Evolutionary conservation across 306 rosid genomes (phyloP), one percentile per base, ranked within the genome.

Genomic region (Canavalia ensiformis): DNA sequence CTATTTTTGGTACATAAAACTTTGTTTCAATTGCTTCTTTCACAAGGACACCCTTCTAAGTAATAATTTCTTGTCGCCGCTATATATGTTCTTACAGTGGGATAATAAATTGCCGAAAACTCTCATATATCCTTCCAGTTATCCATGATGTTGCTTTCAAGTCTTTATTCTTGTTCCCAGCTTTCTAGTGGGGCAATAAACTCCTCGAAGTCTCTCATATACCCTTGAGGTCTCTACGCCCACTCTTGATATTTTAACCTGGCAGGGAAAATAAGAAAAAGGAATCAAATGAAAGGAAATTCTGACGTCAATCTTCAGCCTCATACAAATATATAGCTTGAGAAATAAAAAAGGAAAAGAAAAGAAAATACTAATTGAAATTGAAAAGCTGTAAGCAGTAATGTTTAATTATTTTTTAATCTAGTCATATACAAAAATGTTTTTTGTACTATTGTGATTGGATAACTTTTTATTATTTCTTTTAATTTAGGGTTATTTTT

Each of bases 211-310:
- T 82, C 96, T 87, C 50, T 89, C 73, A 80, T 78, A 35, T 11
- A 84, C 91, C 77, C 88, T 89, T 4, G 91, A 41, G 5, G 86
- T 91, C 63, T 93, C 97, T 1, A 91, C 90, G 2, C 96, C 96
- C 59, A 88, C 88, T 51, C 96, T 87, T 6, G 89, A 84, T 74
- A 89, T 82, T 74, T 84, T 92, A n/a, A 77, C 95, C 97, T 92
- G 64, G 3, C 3, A 37, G 41, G 41, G 41, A 65, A 30, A 46
- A 1, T 12, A 31, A 0, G 5, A 30, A 60, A 45, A 42, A 3
- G 44, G 1, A n/a, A 74, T 30, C 45, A 44, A 58, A 39, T 56
- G 8, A 33, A 8, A 28, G 5, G 0, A 34, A 31, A 69, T 47
- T 59, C 45, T 58, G 8, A n/a, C 7, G 10, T 74, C 9, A 74